phyloP scores from a whole-genome alignment of 192 early-diverging fungal genomes.

The Backusella circina region DNA sequence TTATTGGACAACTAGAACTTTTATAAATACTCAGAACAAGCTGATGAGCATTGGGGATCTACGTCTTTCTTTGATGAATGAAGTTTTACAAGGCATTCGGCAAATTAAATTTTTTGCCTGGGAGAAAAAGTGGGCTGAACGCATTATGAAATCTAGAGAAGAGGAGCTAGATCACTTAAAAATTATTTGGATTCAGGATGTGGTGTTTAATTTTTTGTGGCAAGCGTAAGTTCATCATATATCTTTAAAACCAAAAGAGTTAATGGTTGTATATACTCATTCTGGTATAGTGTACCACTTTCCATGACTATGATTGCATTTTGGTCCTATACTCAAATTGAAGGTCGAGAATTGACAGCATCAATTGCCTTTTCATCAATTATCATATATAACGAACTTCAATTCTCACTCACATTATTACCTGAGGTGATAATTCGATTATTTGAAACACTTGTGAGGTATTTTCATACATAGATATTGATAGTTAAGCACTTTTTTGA shows the following conservation, averaged over 20 bases:
- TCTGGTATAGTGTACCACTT: constrained; percentile 10
- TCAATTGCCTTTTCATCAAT: constrained; percentile 81
- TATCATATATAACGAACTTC: constrained; percentile 83
- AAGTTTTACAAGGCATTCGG: constrained; percentile 73
- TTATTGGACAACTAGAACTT: constrained; percentile 26
- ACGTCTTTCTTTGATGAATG: constrained; percentile 63
- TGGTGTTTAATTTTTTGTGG: constrained; percentile 16
- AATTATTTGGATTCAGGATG: background rate
- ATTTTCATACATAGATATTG: background rate
- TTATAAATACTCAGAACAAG: constrained; percentile 44
- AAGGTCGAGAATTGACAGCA: constrained; percentile 53
- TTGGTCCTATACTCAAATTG: constrained; percentile 24
- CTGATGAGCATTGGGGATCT: constrained; percentile 68
- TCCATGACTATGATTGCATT: constrained; percentile 26
- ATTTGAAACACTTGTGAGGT: constrained; percentile 71
- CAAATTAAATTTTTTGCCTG: constrained; percentile 88
- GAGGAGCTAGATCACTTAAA: constrained; percentile 35
- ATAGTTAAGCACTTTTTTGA: background rate
- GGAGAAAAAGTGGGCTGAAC: constrained; percentile 45
- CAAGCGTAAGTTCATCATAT: constrained; percentile 29
- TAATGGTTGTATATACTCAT: background rate
- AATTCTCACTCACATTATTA: constrained; percentile 77
- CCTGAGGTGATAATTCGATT: constrained; percentile 68
- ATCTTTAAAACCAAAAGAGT: background rate
- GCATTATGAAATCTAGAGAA: constrained; percentile 52